These are phyloP conservation scores for Polyplosphaeria fusca DNA, from an alignment of 495 filamentous ascomycete genomes.

Conservation along the genomic window DNA sequence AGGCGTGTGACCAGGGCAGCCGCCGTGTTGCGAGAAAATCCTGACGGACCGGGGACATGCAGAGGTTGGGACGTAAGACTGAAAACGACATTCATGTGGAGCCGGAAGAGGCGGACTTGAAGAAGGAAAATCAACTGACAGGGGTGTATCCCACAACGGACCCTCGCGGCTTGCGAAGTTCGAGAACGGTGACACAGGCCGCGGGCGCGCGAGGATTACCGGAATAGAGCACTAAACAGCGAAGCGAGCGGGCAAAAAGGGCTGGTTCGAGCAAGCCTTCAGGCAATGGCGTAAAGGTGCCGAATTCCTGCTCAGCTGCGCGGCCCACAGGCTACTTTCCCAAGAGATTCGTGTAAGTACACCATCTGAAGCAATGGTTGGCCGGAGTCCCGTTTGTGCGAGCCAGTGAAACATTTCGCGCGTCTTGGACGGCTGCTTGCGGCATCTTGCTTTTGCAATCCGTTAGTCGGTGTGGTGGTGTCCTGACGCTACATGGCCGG, in stretches of 20 bases:
- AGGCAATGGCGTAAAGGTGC: too few species aligned
- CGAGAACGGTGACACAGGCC: constrained; percentile 18
- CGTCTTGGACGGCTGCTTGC: constrained; percentile 25
- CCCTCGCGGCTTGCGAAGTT: constrained; percentile 12
- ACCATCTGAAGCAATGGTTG: not conserved
- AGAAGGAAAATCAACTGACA: constrained; percentile 5
- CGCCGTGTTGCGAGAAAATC: constrained; percentile 14
- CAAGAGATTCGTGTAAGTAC: too few species aligned
- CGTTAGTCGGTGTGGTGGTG: not conserved
- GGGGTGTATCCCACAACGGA: constrained; percentile 18
- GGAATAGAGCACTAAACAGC: too few species aligned
- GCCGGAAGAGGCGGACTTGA: constrained; percentile 28
- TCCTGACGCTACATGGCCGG: too few species aligned
- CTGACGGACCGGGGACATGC: constrained; percentile 16
- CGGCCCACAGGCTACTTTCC: too few species aligned
- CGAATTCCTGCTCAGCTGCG: too few species aligned
- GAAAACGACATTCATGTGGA: constrained; percentile 14
- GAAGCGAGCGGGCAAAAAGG: too few species aligned
- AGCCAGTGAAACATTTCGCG: constrained; percentile 32
- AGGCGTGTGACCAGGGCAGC: constrained; percentile 14
- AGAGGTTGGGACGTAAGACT: constrained; percentile 7
- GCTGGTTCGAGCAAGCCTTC: too few species aligned
- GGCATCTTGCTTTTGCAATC: constrained; percentile 27
- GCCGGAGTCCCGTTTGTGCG: constrained; percentile 17
- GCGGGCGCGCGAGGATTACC: too few species aligned